Evolutionary conservation across 306 rosid species (phyloP).

Genomic region (Rubus idaeus): DNA sequence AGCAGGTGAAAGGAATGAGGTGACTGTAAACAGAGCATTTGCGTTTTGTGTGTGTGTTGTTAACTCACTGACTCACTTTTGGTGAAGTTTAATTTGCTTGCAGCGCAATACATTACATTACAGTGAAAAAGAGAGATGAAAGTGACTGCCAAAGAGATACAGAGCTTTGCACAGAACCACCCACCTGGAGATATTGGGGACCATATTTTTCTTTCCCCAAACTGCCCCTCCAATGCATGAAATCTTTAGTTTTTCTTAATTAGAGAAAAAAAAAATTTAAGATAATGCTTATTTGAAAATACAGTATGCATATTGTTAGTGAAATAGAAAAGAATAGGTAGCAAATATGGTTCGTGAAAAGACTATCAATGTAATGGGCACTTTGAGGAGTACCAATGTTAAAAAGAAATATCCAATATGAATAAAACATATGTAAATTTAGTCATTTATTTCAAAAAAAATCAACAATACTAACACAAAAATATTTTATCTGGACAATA

Average conservation of each 20-base stretch:
- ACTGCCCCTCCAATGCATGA: constrained; percentile 5
- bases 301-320: too few species aligned
- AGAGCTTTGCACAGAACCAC: constrained; percentile 7
- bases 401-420: too few species aligned
- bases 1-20: constrained; percentile 47
- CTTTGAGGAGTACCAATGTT: too few species aligned
- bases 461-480: too few species aligned
- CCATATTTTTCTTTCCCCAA: constrained; percentile 19
- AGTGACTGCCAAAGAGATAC: constrained; percentile 31
- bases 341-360: too few species aligned
- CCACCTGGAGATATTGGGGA: constrained; percentile 18
- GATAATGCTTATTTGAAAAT: too few species aligned
- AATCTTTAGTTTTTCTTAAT: background rate
- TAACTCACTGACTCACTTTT: background rate
- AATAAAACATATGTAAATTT: too few species aligned
- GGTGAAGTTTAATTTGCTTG: constrained; percentile 20
- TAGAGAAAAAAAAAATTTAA: too few species aligned
- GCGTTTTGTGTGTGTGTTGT: background rate
- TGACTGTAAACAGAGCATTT: constrained; percentile 44
- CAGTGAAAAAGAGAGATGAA: constrained; percentile 29
- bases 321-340: too few species aligned
- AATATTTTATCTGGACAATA: too few species aligned
- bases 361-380: too few species aligned
- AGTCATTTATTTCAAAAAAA: too few species aligned
- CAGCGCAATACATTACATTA: constrained; percentile 17